These are phyloP conservation scores for Parathielavia hyrcaniae DNA, from an alignment of 495 filamentous ascomycete species.

Conservation along the genomic window DNA sequence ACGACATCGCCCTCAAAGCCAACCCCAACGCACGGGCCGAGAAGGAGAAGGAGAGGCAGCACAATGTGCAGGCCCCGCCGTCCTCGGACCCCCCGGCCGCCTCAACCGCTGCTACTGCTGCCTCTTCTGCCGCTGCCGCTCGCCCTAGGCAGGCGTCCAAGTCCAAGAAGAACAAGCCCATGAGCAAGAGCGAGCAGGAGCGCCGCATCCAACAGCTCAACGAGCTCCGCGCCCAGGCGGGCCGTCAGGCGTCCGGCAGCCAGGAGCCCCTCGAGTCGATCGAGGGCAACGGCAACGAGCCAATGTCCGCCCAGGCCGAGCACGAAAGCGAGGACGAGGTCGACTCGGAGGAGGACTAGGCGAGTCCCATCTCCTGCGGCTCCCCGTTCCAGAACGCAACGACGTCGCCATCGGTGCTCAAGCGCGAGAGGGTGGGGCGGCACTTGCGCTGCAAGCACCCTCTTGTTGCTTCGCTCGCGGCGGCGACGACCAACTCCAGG, in stretches of 20 bases:
- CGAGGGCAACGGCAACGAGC: constrained; percentile 30
- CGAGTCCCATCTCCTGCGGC: not conserved
- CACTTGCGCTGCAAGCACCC: too few species aligned
- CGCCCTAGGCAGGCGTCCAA: constrained; percentile 50
- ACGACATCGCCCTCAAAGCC: constrained; percentile 66
- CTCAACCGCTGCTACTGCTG: too few species aligned
- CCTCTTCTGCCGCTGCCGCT: too few species aligned
- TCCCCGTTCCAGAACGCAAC: too few species aligned
- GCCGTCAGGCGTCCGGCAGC: constrained; percentile 42
- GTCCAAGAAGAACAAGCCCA: constrained; percentile 97
- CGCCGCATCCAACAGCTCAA: constrained; percentile 74
- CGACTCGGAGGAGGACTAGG: constrained; percentile 36
- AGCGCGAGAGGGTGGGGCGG: too few species aligned
- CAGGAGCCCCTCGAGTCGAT: constrained; percentile 44
- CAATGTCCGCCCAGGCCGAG: constrained; percentile 8
- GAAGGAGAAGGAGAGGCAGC: constrained; percentile 37
- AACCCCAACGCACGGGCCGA: constrained; percentile 48
- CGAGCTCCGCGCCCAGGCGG: constrained; percentile 47
- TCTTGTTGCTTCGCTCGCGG: too few species aligned
- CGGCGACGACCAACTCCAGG: too few species aligned
- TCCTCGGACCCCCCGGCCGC: constrained; percentile 30
- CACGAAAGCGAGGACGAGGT: constrained; percentile 35
- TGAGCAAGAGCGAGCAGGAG: constrained; percentile 92
- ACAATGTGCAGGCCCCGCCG: constrained; percentile 26
- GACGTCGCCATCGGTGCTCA: too few species aligned